Evolutionary conservation across 768 basidiomycete genomes (phyloP).

Genomic region (Lentinula detonsa): DNA sequence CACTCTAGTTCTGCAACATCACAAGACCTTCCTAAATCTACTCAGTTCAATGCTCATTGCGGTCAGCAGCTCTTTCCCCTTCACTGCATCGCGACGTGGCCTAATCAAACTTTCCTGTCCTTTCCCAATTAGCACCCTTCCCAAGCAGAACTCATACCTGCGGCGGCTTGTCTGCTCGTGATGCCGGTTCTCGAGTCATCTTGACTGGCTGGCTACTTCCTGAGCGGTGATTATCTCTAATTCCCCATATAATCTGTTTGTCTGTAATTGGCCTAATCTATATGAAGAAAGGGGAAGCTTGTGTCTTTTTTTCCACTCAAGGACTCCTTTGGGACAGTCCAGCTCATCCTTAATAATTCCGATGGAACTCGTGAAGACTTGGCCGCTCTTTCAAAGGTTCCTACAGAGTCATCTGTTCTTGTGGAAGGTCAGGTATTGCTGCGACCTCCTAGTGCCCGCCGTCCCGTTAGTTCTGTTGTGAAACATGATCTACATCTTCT

Average conservation of each 20-base stretch:
- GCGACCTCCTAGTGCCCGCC: slow-evolving; percentile 57
- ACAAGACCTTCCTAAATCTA: slow-evolving; percentile 13
- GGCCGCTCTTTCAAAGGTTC: slow-evolving; percentile 49
- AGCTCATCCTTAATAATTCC: slow-evolving; percentile 63
- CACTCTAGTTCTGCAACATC: slow-evolving; percentile 15
- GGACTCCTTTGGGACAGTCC: slow-evolving; percentile 71
- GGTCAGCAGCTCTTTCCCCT: slow-evolving; percentile 25
- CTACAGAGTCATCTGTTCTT: slow-evolving; percentile 74
- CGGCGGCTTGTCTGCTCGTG: slow-evolving; percentile 43
- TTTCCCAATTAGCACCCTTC: slow-evolving; percentile 43
- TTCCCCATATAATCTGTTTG: slow-evolving; percentile 22
- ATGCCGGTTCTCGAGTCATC: slow-evolving; percentile 55
- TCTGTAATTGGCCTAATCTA: slow-evolving; percentile 25
- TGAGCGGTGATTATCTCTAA: slow-evolving; percentile 57
- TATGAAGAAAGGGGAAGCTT: slow-evolving; percentile 58
- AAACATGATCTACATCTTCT: background rate
- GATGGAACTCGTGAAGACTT: slow-evolving; percentile 23
- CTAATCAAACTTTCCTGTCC: slow-evolving; percentile 5
- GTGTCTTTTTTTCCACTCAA: slow-evolving; percentile 85
- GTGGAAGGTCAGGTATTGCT: slow-evolving; percentile 67
- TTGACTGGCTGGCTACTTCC: slow-evolving; percentile 80
- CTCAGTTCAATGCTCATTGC: slow-evolving; percentile 12
- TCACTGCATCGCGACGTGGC: slow-evolving; percentile 10
- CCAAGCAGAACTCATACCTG: slow-evolving; percentile 59
- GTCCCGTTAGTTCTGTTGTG: slow-evolving; percentile 40